Conservation (phyloP, 805 yeast species). For the Myxozyma udenii region DNA sequence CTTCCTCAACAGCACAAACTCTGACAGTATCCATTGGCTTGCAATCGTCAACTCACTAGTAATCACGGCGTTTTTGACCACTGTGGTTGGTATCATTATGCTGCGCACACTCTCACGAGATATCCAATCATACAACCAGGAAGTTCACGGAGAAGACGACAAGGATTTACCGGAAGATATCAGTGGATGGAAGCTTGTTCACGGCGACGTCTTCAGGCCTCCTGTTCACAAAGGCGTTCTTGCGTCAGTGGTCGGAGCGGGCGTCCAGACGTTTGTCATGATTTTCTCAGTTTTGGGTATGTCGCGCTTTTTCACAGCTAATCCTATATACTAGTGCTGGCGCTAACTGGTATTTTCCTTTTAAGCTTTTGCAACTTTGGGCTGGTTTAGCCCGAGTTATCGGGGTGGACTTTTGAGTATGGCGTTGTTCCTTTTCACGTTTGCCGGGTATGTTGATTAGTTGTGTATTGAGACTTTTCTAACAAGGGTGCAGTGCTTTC, state of each 20-base stretch:
- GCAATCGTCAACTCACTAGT: conserved; percentile 70
- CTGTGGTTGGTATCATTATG: conserved; percentile 63
- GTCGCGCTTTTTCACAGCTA: not conserved
- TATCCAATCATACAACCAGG: conserved; percentile 41
- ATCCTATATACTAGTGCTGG: no score
- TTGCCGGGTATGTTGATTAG: conserved; percentile 52
- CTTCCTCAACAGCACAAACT: conserved; percentile 52
- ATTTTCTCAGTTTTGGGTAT: conserved; percentile 50
- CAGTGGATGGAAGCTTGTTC: conserved; percentile 54
- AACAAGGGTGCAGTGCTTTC: conserved; percentile 40
- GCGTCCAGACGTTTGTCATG: conserved; percentile 65
- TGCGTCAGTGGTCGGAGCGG: conserved; percentile 63
- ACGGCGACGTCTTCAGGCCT: conserved; percentile 51
- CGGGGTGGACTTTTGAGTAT: conserved; percentile 65
- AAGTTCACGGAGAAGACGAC: conserved; percentile 29
- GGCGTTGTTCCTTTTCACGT: conserved; percentile 56
- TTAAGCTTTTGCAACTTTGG: conserved; percentile 51
- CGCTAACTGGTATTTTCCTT: no score
- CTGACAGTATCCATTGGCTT: conserved; percentile 68
- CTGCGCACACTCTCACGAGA: conserved; percentile 55
- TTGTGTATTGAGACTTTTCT: not conserved
- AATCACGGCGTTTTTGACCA: conserved; percentile 57
- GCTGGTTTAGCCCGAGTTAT: conserved; percentile 59
- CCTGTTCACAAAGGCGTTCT: conserved; percentile 52
- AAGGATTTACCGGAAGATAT: conserved; percentile 31